These are phyloP conservation scores for Citrus hindsii DNA, from an alignment of 345 rosid species.

Conservation along the genomic window DNA sequence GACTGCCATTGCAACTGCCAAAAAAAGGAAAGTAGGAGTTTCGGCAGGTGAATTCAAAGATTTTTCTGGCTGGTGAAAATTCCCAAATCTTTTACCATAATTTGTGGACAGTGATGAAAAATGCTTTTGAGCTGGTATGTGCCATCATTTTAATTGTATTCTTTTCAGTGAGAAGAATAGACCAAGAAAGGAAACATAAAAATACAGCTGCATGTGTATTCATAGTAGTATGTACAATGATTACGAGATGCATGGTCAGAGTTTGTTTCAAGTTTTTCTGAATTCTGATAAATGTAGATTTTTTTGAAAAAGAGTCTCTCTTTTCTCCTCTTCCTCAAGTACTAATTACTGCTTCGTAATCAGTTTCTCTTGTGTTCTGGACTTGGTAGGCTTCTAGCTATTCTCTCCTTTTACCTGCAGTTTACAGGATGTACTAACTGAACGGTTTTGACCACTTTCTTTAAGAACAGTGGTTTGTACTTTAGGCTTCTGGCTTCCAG, in stretches of 20 bases:
- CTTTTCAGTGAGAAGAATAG: slow-evolving; percentile 6
- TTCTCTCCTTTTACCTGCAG: neutral
- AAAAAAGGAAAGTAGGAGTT: slow-evolving; percentile 63
- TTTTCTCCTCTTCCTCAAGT: neutral
- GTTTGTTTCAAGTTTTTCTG: neutral
- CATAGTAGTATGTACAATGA: slow-evolving; percentile 4
- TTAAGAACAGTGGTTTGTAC: neutral
- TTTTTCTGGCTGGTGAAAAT: slow-evolving; percentile 75
- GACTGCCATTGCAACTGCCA: slow-evolving; percentile 33
- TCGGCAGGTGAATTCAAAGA: slow-evolving; percentile 56
- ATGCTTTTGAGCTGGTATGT: neutral
- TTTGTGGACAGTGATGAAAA: neutral
- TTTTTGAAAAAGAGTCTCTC: neutral
- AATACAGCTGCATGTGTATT: slow-evolving; percentile 1
- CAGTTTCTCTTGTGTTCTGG: neutral
- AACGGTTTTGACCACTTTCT: neutral
- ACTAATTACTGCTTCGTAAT: neutral
- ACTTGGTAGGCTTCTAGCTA: neutral
- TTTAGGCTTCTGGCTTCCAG: neutral
- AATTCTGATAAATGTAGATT: slow-evolving; percentile 2
- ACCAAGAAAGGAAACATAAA: neutral
- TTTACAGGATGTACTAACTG: neutral
- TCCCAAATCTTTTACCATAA: slow-evolving; percentile 11
- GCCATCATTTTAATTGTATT: slow-evolving; percentile 7
- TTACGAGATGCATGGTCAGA: slow-evolving; percentile 3